Percentiles rank a stretch among this genome's conserved stretches.
Evolutionary conservation across 2,329 filamentous ascomycete genomes (phyloP).

Genomic region (Cladophialophora immunda): DNA sequence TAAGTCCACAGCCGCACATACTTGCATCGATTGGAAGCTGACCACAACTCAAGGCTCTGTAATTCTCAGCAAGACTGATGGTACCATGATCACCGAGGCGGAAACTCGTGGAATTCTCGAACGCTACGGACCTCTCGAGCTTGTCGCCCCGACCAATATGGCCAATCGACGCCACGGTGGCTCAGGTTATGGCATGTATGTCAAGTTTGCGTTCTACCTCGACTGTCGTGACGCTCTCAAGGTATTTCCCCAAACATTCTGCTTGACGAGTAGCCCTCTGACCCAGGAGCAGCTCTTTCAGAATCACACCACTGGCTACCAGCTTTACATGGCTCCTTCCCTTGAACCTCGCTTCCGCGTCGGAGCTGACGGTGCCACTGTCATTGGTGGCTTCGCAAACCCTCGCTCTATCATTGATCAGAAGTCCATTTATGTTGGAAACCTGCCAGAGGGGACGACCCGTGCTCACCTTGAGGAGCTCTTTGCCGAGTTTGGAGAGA

Average conservation of each 20-base stretch:
- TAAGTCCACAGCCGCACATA: slow-evolving; percentile 28
- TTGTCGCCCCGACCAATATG: slow-evolving; percentile 26
- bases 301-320: slow-evolving; percentile 29
- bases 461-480: slow-evolving; percentile 30
- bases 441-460: slow-evolving; percentile 36
- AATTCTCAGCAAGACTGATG: slow-evolving; percentile 36
- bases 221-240: slow-evolving; percentile 41
- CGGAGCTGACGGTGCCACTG: slow-evolving; percentile 13
- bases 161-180: slow-evolving; percentile 16
- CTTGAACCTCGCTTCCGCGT: slow-evolving; percentile 32
- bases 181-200: slow-evolving; percentile 31
- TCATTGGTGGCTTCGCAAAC: slow-evolving; percentile 27
- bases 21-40: slow-evolving; percentile 11
- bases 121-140: slow-evolving; percentile 37
- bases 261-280: not conserved
- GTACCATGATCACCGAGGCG: slow-evolving; percentile 28
- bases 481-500: slow-evolving; percentile 35
- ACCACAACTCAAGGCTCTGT: slow-evolving; percentile 34
- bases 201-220: slow-evolving; percentile 41
- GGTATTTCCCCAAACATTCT: slow-evolving; percentile 22
- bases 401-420: slow-evolving; percentile 34
- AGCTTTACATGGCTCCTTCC: slow-evolving; percentile 31
- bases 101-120: slow-evolving; percentile 37
- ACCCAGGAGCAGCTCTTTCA: slow-evolving; percentile 29
- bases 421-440: slow-evolving; percentile 41